Evolutionary conservation across 495 filamentous ascomycete genomes (phyloP).

Genomic region (Pseudoneurospora amorphoporcata): DNA sequence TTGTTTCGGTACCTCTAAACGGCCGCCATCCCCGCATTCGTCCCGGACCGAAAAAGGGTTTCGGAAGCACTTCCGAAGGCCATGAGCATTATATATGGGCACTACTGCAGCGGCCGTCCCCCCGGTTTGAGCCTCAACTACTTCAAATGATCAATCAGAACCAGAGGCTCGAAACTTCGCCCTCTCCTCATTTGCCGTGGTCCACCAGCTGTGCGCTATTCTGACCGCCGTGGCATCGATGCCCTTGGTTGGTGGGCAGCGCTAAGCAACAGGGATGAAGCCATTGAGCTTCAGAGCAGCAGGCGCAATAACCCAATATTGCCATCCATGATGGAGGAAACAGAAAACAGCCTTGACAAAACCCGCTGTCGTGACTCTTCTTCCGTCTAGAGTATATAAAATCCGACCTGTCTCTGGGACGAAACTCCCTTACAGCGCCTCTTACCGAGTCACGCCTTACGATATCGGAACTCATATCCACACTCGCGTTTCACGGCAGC

Average conservation of each 20-base stretch:
- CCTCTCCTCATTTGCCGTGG: neutral
- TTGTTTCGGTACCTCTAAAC: neutral
- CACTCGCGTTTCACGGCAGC: neutral
- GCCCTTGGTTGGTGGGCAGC: neutral
- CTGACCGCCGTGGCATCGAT: neutral
- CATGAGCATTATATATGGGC: neutral
- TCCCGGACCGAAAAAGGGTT: neutral
- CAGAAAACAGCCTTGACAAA: neutral
- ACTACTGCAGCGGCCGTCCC: neutral
- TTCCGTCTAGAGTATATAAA: neutral
- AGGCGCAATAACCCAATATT: neutral
- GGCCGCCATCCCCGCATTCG: neutral
- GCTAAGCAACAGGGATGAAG: neutral
- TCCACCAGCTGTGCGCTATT: neutral
- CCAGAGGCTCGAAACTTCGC: neutral
- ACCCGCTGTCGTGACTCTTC: neutral
- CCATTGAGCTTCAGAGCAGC: neutral
- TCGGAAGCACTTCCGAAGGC: neutral
- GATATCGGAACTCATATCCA: neutral
- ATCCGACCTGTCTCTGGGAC: neutral
- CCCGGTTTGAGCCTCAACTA: neutral
- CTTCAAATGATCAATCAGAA: neutral
- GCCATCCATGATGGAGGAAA: neutral
- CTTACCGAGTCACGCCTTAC: neutral
- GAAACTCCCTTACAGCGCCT: neutral